Base-by-base conservation (phyloP, 495 filamentous ascomycete genomes). In the Aspergillus nidulans region DNA sequence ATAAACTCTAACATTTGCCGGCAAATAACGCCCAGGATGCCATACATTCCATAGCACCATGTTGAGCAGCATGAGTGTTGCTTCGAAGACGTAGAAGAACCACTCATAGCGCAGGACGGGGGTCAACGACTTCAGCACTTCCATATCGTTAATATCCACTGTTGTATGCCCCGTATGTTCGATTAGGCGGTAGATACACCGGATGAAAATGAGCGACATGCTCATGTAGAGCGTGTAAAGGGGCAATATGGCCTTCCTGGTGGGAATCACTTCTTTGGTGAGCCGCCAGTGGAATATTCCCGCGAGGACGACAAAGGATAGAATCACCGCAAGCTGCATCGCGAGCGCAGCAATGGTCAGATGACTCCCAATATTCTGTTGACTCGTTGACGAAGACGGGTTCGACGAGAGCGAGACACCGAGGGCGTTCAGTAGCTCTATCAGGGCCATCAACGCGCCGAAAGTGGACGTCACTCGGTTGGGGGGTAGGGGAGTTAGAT, bases 11-110 rank as follows among this genome's bases (percentile, higher is more conserved):
- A 73, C 74, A 53, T 70, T 73, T 49, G 67, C 61, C 0, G 85
- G 85, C 34, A 88, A 65, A 56, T 71, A 85, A 32, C 64, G 59
- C 18, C 75, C 68, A 21, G 83, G 83, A 59, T 84, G 78, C 28
- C 76, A 69, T 1, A 73, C 49, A 50, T 85, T 86, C 63, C 81
- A 62, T 52, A 85, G 48, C 3, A 78, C 55, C 6, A 66, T 67
- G 52, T 86, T 86, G 18, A 63, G 32, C 0, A 85, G 60, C 83
- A 88, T 86, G 34, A 83, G 64, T 1, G 59, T 57, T 0, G 76
- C 80, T 63, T 86, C 85, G 57, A 86, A 87, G 41, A 86, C 74
- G 55, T 77, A 86, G 62, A 86, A 85, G 62, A 77, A 86, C 76
- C 77, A 81, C 66, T 87, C 84, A 55, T 83, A 81, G 6, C 80